These are phyloP conservation scores for Pythium phragmiticola DNA, from an alignment of 352 stramenopile genomes.

Conservation along the genomic window DNA sequence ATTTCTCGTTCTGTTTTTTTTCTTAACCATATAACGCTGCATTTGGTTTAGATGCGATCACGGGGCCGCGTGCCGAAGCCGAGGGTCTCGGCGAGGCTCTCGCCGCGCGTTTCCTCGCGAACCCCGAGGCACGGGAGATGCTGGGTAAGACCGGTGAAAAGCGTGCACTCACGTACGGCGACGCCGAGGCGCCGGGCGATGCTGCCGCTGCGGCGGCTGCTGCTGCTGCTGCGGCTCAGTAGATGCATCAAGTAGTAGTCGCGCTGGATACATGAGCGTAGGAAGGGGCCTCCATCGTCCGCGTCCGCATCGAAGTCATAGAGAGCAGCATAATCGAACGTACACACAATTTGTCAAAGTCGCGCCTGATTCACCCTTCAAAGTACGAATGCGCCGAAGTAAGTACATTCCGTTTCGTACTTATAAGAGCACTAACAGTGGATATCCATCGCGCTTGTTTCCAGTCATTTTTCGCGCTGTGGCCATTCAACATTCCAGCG, in stretches of 20 bases:
- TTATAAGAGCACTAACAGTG: neutral
- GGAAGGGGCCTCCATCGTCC: neutral
- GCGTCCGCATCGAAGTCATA: neutral
- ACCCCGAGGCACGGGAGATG: slow-evolving; percentile 46
- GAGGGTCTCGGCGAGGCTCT: slow-evolving; percentile 66
- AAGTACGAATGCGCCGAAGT: neutral
- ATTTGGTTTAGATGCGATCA: slow-evolving; percentile 38
- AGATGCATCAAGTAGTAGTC: neutral
- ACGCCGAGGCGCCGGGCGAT: slow-evolving; percentile 67
- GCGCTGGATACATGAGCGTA: neutral
- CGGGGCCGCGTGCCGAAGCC: slow-evolving; percentile 50
- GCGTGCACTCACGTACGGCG: slow-evolving; percentile 74
- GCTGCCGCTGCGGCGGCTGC: slow-evolving; percentile 49
- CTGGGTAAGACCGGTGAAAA: slow-evolving; percentile 68
- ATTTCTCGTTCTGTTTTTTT: neutral
- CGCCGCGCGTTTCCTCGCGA: slow-evolving; percentile 57
- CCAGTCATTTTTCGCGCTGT: slow-evolving; percentile 9
- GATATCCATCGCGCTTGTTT: slow-evolving; percentile 7
- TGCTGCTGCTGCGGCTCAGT: slow-evolving; percentile 30
- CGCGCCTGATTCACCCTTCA: no score
- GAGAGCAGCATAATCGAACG: neutral
- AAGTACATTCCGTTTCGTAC: neutral
- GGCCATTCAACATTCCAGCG: neutral
- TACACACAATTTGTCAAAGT: neutral
- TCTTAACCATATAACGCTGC: neutral